Evolutionary conservation across 2,329 filamentous ascomycete genomes (phyloP).

Genomic region (Lachnellula occidentalis): DNA sequence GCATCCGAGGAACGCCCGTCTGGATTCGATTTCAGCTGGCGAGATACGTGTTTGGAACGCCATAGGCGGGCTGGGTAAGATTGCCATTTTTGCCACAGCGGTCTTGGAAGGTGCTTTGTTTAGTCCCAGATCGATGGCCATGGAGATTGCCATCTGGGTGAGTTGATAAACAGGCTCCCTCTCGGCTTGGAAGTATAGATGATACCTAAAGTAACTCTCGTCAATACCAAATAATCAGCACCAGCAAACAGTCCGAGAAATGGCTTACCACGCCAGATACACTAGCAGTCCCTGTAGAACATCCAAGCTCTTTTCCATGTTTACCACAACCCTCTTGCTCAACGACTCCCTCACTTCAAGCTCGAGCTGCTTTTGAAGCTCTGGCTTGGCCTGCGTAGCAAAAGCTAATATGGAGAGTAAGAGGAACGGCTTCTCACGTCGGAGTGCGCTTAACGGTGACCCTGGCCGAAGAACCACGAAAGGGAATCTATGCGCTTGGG

Average conservation of each 20-base stretch:
- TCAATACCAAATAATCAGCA: neutral
- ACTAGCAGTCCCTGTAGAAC: slow-evolving; percentile 52
- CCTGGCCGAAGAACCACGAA: slow-evolving; percentile 27
- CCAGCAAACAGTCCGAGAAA: neutral
- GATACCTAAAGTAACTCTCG: slow-evolving; percentile 18
- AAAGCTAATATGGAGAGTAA: slow-evolving; percentile 49
- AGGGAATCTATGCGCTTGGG: slow-evolving; percentile 15
- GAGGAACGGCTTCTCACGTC: slow-evolving; percentile 45
- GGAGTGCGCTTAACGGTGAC: slow-evolving; percentile 42
- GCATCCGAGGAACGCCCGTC: slow-evolving; percentile 24
- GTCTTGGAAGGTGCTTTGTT: slow-evolving; percentile 6
- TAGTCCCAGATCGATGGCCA: slow-evolving; percentile 29
- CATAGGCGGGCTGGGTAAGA: neutral
- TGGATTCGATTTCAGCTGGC: slow-evolving; percentile 19
- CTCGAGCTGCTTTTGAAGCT: slow-evolving; percentile 50
- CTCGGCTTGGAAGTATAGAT: slow-evolving; percentile 28
- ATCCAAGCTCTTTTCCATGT: slow-evolving; percentile 52
- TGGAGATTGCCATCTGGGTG: slow-evolving; percentile 27
- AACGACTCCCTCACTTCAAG: slow-evolving; percentile 52
- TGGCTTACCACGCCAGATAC: slow-evolving; percentile 49
- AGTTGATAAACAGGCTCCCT: slow-evolving; percentile 31
- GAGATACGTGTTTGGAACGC: neutral
- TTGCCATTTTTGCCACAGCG: neutral
- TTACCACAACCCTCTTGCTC: slow-evolving; percentile 51
- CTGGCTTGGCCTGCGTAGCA: slow-evolving; percentile 43